Percentiles rank a stretch among this genome's conserved stretches.
phyloP scores from a whole-genome alignment of 257 asterid species.

The Forsythia suspensa region DNA sequence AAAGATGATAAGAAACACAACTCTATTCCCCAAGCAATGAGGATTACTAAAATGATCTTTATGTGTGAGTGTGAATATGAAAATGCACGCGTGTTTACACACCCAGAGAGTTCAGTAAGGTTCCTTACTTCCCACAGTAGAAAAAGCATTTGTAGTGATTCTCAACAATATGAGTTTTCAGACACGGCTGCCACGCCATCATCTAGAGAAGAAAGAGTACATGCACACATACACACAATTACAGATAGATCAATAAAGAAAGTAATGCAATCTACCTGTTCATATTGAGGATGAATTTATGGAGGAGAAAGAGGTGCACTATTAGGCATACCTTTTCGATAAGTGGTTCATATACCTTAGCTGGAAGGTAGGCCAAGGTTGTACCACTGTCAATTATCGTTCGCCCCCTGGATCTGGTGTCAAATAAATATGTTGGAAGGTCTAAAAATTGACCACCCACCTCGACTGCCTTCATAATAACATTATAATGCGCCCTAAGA shows the following conservation, averaged over 20 bases:
- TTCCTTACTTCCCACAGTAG: constrained; percentile 47
- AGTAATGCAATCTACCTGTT: not conserved
- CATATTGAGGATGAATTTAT: not conserved
- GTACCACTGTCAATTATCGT: constrained; percentile 71
- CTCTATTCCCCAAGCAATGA: not conserved
- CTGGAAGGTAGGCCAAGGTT: constrained; percentile 68
- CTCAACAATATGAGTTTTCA: constrained; percentile 40
- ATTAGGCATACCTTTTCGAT: constrained; percentile 36
- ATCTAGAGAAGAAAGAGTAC: constrained; percentile 29
- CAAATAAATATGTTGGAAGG: constrained; percentile 44
- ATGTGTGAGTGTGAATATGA: not conserved
- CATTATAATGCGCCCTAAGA: constrained; percentile 63
- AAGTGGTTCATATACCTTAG: constrained; percentile 41
- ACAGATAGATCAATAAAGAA: not conserved
- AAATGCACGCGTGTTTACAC: not conserved
- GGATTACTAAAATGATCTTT: not conserved
- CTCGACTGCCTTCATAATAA: constrained; percentile 48
- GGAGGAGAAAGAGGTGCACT: not conserved
- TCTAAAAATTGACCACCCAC: constrained; percentile 48
- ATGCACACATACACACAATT: not conserved
- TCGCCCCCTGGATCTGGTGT: constrained; percentile 31
- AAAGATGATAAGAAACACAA: not conserved
- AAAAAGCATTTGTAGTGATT: constrained; percentile 44
- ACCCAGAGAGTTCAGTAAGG: constrained; percentile 13
- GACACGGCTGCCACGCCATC: constrained; percentile 30